Evolutionary conservation across 106 monocot genomes (phyloP).

Genomic region (Dendrobium catenatum): DNA sequence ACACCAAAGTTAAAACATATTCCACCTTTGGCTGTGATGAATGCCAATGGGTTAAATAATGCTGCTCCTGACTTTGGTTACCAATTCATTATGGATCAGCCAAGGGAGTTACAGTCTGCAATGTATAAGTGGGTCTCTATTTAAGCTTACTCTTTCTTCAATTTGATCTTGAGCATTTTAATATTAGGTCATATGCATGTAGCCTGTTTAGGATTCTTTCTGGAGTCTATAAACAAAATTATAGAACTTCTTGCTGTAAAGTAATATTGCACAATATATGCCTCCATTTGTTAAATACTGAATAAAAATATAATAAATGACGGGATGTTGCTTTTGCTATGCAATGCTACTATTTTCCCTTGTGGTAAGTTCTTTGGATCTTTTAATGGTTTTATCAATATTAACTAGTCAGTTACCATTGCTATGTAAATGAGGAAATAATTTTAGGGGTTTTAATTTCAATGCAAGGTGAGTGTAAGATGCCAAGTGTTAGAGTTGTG

Average conservation of each 20-base stretch:
- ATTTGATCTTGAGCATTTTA: background rate
- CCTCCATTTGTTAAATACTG: background rate
- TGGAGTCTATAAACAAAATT: background rate
- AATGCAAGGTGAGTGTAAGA: no score
- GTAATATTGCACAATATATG: background rate
- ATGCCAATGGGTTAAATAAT: slow-evolving; percentile 24
- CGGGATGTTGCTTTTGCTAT: background rate
- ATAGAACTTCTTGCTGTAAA: background rate
- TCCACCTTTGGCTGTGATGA: slow-evolving; percentile 26
- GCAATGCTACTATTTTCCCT: background rate
- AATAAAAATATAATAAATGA: background rate
- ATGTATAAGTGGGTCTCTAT: slow-evolving; percentile 12
- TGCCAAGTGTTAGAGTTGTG: no score
- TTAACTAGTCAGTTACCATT: background rate
- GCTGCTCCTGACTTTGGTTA: slow-evolving; percentile 19
- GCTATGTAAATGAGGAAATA: background rate
- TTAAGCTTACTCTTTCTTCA: background rate
- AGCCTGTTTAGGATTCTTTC: background rate
- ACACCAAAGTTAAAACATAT: slow-evolving; percentile 21
- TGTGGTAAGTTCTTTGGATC: background rate
- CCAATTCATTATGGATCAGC: slow-evolving; percentile 19
- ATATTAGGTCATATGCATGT: background rate
- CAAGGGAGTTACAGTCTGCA: slow-evolving; percentile 18
- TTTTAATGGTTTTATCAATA: background rate
- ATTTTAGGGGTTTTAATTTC: no score